These are phyloP conservation scores for Elongisporangium undulatum DNA, from an alignment of 352 stramenopile species.

Conservation along the genomic window DNA sequence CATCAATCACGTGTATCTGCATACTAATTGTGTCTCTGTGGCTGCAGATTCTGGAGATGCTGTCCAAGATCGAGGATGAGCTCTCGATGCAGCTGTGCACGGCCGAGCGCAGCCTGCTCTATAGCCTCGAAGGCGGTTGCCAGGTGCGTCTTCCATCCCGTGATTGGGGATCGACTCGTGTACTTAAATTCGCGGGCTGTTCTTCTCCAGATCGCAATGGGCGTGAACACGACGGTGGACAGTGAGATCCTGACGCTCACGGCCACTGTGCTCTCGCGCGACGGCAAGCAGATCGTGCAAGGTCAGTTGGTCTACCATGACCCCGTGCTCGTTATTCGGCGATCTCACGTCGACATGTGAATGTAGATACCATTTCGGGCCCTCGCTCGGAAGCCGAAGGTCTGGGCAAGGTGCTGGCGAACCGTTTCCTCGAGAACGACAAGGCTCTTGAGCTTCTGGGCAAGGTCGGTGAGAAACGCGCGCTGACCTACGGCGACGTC, in stretches of 20 bases:
- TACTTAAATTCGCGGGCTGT: not conserved
- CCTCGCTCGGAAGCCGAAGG: slow-evolving; percentile 49
- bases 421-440: slow-evolving; percentile 53
- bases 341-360: not conserved
- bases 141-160: slow-evolving; percentile 35
- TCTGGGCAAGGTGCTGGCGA: slow-evolving; percentile 59
- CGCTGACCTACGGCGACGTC: slow-evolving; percentile 65
- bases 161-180: too few species aligned
- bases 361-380: slow-evolving; percentile 42
- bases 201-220: slow-evolving; percentile 66
- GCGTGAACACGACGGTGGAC: slow-evolving; percentile 65
- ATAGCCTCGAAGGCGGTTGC: slow-evolving; percentile 79
- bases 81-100: slow-evolving; percentile 73
- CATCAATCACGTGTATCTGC: slow-evolving; percentile 4
- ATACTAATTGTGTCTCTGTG: not conserved
- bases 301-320: slow-evolving; percentile 19
- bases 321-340: not conserved
- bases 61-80: slow-evolving; percentile 74
- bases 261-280: slow-evolving; percentile 64
- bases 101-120: slow-evolving; percentile 79
- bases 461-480: slow-evolving; percentile 64
- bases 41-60: slow-evolving; percentile 61
- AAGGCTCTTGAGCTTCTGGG: slow-evolving; percentile 49
- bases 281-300: slow-evolving; percentile 53
- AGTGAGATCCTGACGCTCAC: slow-evolving; percentile 62